A percentile compares a stretch with the other conserved stretches of the same genome.
phyloP scores from a whole-genome alignment of 2,329 filamentous ascomycete species.

The Beauveria caledonica region DNA sequence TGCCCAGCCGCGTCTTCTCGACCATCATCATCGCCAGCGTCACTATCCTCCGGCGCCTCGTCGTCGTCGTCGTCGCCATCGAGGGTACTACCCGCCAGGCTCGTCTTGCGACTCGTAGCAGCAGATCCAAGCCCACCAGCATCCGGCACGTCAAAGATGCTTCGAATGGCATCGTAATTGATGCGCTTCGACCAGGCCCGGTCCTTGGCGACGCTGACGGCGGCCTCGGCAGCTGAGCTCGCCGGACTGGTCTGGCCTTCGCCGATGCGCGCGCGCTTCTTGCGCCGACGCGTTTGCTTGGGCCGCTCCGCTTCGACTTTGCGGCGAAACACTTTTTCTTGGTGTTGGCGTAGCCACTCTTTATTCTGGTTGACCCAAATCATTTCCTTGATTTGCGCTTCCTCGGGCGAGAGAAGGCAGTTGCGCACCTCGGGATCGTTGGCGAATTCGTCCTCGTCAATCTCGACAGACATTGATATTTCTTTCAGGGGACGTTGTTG shows the following conservation, averaged over 20 bases:
- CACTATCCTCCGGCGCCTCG: conserved; percentile 28
- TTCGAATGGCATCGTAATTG: conserved; percentile 58
- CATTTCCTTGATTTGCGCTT: conserved; percentile 75
- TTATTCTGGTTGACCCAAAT: conserved; percentile 96
- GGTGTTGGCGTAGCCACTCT: conserved; percentile 81
- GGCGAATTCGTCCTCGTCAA: conserved; percentile 75
- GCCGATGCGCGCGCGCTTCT: conserved; percentile 50
- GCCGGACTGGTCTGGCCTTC: conserved; percentile 59
- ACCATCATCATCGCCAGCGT: conserved; percentile 29
- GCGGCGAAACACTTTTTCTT: conserved; percentile 71
- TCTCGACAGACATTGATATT: conserved; percentile 53
- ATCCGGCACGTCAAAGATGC: conserved; percentile 44
- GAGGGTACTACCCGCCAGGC: conserved; percentile 28
- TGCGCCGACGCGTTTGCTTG: conserved; percentile 49
- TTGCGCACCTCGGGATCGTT: conserved; percentile 81
- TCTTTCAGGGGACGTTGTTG: conserved; percentile 38
- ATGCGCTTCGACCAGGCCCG: conserved; percentile 66
- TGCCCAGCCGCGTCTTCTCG: conserved; percentile 22
- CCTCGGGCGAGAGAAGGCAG: conserved; percentile 65
- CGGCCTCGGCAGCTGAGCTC: conserved; percentile 60
- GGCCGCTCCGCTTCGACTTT: conserved; percentile 52
- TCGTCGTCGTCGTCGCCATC: conserved; percentile 27
- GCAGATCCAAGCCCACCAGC: conserved; percentile 40
- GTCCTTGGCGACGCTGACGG: conserved; percentile 58
- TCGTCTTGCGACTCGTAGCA: conserved; percentile 38